Evolutionary conservation across 148 eudicot species (phyloP).

Genomic region (Fagopyrum esculentum): DNA sequence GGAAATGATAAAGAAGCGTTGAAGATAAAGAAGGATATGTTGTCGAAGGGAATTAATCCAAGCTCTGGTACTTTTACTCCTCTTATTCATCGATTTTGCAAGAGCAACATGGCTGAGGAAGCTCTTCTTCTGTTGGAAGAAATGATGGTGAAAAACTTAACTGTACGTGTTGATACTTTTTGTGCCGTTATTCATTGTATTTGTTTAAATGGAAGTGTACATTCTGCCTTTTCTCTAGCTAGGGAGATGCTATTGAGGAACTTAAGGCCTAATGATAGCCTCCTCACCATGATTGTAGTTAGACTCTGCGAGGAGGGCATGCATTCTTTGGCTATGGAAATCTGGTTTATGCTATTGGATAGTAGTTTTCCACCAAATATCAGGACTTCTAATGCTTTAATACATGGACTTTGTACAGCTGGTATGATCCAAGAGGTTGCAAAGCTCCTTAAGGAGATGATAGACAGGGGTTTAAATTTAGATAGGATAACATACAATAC

Average conservation of each 20-base stretch:
- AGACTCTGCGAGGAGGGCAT: conserved; percentile 51
- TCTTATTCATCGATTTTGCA: conserved; percentile 71
- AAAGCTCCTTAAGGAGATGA: conserved; percentile 57
- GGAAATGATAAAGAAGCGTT: conserved; percentile 53
- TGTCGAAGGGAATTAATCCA: conserved; percentile 44
- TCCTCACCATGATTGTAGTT: conserved; percentile 51
- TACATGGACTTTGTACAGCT: conserved; percentile 60
- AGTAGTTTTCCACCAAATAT: conserved; percentile 51
- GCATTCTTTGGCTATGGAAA: conserved; percentile 52
- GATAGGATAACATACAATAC: conserved; percentile 71
- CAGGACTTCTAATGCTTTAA: conserved; percentile 69
- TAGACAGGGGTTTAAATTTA: conserved; percentile 35
- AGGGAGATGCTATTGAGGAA: conserved; percentile 61
- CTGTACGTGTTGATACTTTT: conserved; percentile 45
- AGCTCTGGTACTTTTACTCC: conserved; percentile 60
- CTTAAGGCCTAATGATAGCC: conserved; percentile 52
- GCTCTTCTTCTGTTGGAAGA: conserved; percentile 53
- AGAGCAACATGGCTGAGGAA: conserved; percentile 42
- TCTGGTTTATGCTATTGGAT: conserved; percentile 54
- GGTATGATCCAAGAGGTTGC: conserved; percentile 55
- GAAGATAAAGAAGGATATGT: conserved; percentile 57
- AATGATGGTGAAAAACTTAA: conserved; percentile 44
- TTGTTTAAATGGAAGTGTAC: conserved; percentile 35
- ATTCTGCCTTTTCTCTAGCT: conserved; percentile 37
- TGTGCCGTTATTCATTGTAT: conserved; percentile 38